A percentile compares a stretch with the other conserved stretches of the same genome.
These are phyloP conservation scores for Pythium chondricola DNA, from an alignment of 352 stramenopile species.

Conservation along the genomic window DNA sequence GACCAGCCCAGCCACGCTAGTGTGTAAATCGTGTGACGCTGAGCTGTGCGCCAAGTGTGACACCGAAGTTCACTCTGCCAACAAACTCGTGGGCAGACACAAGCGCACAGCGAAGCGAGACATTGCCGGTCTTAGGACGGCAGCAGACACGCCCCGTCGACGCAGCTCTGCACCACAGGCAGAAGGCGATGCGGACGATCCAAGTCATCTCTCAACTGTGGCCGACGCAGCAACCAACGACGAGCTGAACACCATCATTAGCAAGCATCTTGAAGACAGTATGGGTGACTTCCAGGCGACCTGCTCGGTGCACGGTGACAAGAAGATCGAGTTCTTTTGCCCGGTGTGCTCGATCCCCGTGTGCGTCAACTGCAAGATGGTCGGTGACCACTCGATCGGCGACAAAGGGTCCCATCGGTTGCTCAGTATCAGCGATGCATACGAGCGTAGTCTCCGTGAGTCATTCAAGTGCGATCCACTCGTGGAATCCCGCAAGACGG, in stretches of 20 bases:
- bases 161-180: slow-evolving; percentile 27
- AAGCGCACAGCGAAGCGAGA: slow-evolving; percentile 34
- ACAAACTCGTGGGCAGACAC: slow-evolving; percentile 74
- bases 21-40: slow-evolving; percentile 59
- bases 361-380: slow-evolving; percentile 80
- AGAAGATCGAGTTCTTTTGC: slow-evolving; percentile 78
- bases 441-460: slow-evolving; percentile 57
- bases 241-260: slow-evolving; percentile 29
- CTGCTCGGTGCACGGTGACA: slow-evolving; percentile 40
- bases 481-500: slow-evolving; percentile 49
- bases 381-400: slow-evolving; percentile 71
- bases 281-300: slow-evolving; percentile 22
- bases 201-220: background rate
- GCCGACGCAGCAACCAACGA: slow-evolving; percentile 3
- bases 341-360: slow-evolving; percentile 47
- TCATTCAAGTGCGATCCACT: slow-evolving; percentile 58
- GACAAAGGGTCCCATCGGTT: slow-evolving; percentile 70
- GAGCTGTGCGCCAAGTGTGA: slow-evolving; percentile 64
- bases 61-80: slow-evolving; percentile 66
- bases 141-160: no score
- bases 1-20: slow-evolving; percentile 34
- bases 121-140: slow-evolving; percentile 2
- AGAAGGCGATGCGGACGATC: slow-evolving; percentile 1
- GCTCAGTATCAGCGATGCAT: slow-evolving; percentile 54
- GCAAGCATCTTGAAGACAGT: slow-evolving; percentile 42